Evolutionary conservation across 202 grass and related monocot species (phyloP), one percentile per base, ranked within the genome.

Genomic region (Setaria viridis): DNA sequence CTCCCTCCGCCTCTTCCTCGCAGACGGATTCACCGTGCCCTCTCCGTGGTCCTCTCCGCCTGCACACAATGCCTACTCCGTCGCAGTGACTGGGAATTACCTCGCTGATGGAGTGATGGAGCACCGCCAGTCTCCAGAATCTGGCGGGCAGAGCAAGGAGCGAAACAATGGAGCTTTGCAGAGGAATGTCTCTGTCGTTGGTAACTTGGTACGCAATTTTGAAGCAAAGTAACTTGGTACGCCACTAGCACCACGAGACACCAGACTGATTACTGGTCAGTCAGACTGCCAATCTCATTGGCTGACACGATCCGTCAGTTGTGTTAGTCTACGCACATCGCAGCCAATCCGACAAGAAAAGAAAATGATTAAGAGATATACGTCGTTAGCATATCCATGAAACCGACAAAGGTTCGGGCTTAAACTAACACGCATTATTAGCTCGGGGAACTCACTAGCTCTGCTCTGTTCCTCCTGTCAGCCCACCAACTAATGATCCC

Each of bases 381-480:
- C 47, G 53, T 35, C 46, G 53, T 70, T 85, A 85, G 54, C 77
- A 45, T 29, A 80, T 77, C 82, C 70, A 54, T 42, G 59, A 42
- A 87, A 70, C 84, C 80, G 81, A 84, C 81, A 84, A 84, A 42
- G 35, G 20, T 16, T 0, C 30, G 68, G 54, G 69, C 62, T 49
- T 87, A 84, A 75, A 20, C 76, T 84, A 84, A 70, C 69, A 37
- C 13, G 53, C 69, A 87, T 85, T 70, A 91, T 87, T 87, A 81
- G 81, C 70, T 62, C 37, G 41, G 68, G 68, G 64, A 30, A 41
- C 78, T n/a, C 60, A 4, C 17, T 10, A 78, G 48, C 64, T 53
- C 72, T 6, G 32, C 16, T 33, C 33, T 42, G 74, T 50, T 77
- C 84, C 51, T 82, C 74, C 60, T 68, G 69, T 53, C 75, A 62